Evolutionary conservation across 176 grass and related monocot genomes (phyloP).

Genomic region (Aegilops speltoides): DNA sequence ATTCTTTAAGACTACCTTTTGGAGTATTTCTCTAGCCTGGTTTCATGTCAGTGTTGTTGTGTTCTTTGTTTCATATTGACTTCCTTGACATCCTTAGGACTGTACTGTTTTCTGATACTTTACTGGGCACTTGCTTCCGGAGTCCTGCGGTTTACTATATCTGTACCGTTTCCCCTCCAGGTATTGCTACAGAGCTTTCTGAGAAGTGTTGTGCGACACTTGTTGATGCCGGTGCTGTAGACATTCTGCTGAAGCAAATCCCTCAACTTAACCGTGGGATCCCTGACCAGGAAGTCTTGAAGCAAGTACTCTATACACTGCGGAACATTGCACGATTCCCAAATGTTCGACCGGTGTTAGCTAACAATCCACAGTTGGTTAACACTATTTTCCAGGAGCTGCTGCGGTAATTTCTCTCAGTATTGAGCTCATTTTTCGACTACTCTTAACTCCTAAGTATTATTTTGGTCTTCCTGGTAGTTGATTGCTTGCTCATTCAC

Average conservation of each 20-base stretch:
- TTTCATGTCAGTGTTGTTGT: not conserved
- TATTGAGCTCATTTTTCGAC: not conserved
- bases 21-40: not conserved
- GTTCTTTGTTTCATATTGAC: not conserved
- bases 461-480: not conserved
- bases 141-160: constrained; percentile 10
- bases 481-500: not conserved
- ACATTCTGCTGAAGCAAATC: constrained; percentile 57
- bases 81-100: not conserved
- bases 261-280: constrained; percentile 49
- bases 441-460: not conserved
- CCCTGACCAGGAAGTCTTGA: constrained; percentile 69
- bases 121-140: not conserved
- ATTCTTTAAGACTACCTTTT: not conserved
- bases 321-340: constrained; percentile 46
- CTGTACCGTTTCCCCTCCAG: constrained; percentile 27
- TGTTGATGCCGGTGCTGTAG: constrained; percentile 44
- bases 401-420: constrained; percentile 37
- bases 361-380: constrained; percentile 14
- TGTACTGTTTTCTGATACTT: not conserved
- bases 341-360: constrained; percentile 38
- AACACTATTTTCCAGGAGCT: constrained; percentile 60
- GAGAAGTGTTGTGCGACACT: constrained; percentile 55
- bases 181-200: constrained; percentile 55
- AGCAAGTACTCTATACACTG: constrained; percentile 56